Evolutionary conservation across 352 stramenopile genomes (phyloP), one percentile per base, ranked within the genome.

Genomic region (Elongisporangium undulatum): DNA sequence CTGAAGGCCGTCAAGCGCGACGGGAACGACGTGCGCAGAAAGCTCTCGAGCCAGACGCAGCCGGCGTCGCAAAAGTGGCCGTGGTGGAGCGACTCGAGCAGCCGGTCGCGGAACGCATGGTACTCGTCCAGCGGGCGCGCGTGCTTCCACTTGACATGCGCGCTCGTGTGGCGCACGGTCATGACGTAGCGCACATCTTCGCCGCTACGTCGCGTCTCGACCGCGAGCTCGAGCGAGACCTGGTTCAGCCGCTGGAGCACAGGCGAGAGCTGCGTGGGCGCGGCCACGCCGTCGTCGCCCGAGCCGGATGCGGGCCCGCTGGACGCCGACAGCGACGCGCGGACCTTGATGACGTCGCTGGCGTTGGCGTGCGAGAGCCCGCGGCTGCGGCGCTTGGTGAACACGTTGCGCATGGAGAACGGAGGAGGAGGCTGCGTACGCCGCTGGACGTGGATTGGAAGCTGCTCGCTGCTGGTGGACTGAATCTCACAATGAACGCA

Each of bases 31-130:
- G 63, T 74, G 38, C 54, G 63, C 34, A 87, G 19, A 48, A 80
- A 85, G 38, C 71, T 74, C 20, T 87, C 67, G 29, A 88, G 61
- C 64, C 78, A 90, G 22, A 75, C 73, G 53, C 77, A 87, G 24
- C 61, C 58, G 24, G 68, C 77, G 24, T 73, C 61, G 51, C 77
- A 90, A 9, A 75, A 63, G 61, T 87, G 77, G 29, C 77, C 80
- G 58, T 85, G 77, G 21, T 84, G 67, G 53, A 90, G 70, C 26
- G 62, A 73, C 5, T 56, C 49, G 5, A 82, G 55, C 20, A 77
- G 23, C 1, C 55, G 55, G 13, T 66, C 65, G 39, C 84, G 73
- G 23, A 87, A 71, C 13, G 45, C 49, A 16, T 67, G 55, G 61
- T 85, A 81, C 58, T 88, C 74, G 29, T 79, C 70, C 52, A 85